These are phyloP conservation scores for Heliocybe sulcata DNA, from an alignment of 1,284 basidiomycete species.

Conservation along the genomic window DNA sequence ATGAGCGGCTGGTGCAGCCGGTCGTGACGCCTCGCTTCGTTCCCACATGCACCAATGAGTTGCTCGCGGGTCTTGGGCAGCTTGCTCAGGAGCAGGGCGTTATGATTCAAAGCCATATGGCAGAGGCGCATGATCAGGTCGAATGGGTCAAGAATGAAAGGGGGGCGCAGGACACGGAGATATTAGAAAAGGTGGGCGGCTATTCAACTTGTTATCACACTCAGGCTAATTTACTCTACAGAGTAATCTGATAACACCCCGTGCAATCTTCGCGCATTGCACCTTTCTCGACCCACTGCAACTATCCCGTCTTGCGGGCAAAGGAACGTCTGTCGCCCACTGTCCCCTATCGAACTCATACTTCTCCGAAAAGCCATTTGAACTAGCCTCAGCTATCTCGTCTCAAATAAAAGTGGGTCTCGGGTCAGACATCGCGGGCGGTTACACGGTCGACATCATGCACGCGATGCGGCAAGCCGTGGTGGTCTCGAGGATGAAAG, in stretches of 20 bases:
- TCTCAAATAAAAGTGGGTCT: conserved; percentile 26
- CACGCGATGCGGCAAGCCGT: conserved; percentile 74
- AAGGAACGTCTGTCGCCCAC: conserved; percentile 22
- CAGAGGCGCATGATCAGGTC: conserved; percentile 30
- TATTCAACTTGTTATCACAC: neutral
- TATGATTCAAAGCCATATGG: conserved; percentile 33
- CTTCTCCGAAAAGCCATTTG: neutral
- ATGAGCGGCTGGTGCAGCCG: conserved; percentile 3
- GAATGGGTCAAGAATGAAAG: conserved; percentile 23
- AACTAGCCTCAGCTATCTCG: neutral
- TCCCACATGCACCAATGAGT: conserved; percentile 27
- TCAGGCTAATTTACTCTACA: neutral
- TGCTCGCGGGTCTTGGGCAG: conserved; percentile 22
- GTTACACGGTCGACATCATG: conserved; percentile 57
- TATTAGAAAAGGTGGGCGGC: conserved; percentile 24
- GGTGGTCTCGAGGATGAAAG: conserved; percentile 61
- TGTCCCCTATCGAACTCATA: conserved; percentile 31
- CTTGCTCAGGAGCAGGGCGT: conserved; percentile 21
- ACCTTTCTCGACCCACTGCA: conserved; percentile 14
- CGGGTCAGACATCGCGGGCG: conserved; percentile 32
- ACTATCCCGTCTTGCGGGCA: conserved; percentile 8
- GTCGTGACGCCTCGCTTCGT: conserved; percentile 32
- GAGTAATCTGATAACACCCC: conserved; percentile 11
- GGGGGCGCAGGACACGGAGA: conserved; percentile 25
- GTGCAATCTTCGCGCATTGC: conserved; percentile 29